Conservation (phyloP, 176 grass and related monocot genomes). For the Leersia perrieri region DNA sequence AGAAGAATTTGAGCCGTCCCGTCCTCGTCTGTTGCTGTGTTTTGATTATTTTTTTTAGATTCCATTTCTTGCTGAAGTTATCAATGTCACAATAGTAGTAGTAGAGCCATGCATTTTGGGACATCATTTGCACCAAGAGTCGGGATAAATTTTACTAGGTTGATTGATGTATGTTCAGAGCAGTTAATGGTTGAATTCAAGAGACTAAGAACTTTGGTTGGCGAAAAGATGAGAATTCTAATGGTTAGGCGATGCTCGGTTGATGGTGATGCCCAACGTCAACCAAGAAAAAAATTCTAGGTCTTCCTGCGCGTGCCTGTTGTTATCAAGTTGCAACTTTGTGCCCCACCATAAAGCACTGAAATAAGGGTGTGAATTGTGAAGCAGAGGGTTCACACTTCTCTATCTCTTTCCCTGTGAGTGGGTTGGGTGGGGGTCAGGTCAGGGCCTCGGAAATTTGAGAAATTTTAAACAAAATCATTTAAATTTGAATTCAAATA, state of each 20-base stretch:
- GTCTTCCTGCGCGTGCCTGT: neutral
- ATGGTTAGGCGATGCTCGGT: neutral
- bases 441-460: neutral
- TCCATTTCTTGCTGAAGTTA: neutral
- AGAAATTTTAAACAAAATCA: neutral
- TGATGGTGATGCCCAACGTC: slow-evolving; percentile 9
- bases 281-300: neutral
- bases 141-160: neutral
- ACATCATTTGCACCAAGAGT: neutral
- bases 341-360: neutral
- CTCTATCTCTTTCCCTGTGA: neutral
- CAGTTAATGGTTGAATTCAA: neutral
- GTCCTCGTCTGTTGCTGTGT: neutral
- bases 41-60: too few species aligned
- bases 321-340: slow-evolving; percentile 36
- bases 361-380: neutral
- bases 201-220: neutral
- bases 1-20: neutral
- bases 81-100: neutral
- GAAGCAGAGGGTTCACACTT: neutral
- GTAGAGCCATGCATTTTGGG: neutral
- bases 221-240: neutral
- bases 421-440: neutral
- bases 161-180: neutral
- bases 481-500: neutral